These are phyloP conservation scores for Trichoderma afroharzianum DNA, from an alignment of 2,329 filamentous ascomycete species.

Conservation along the genomic window DNA sequence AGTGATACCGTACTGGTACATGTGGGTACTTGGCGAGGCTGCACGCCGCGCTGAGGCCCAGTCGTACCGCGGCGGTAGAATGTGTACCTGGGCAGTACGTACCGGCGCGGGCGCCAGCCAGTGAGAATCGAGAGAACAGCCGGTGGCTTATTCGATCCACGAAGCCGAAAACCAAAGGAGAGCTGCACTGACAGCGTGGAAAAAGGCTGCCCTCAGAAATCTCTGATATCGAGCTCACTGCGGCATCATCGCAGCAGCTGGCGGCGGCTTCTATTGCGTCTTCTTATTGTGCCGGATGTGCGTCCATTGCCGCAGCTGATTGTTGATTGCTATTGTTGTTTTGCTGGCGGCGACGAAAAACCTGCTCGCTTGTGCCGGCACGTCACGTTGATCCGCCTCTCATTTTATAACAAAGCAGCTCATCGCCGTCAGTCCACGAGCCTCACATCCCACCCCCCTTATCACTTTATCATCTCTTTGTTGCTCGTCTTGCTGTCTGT, in stretches of 20 bases:
- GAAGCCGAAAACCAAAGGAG: constrained; percentile 39
- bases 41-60: background rate
- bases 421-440: constrained; percentile 5
- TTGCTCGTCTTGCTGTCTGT: background rate
- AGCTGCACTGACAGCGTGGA: constrained; percentile 21
- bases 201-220: constrained; percentile 18
- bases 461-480: background rate
- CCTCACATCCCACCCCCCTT: background rate
- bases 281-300: constrained; percentile 14
- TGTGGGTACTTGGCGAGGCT: background rate
- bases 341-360: constrained; percentile 10
- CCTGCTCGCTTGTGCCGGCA: constrained; percentile 15
- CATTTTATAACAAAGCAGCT: constrained; percentile 11
- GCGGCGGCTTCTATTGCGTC: constrained; percentile 12
- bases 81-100: background rate
- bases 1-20: background rate
- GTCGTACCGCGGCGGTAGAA: background rate
- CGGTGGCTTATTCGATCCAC: constrained; percentile 39
- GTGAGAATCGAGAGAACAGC: constrained; percentile 6
- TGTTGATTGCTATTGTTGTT: constrained; percentile 18
- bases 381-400: constrained; percentile 16
- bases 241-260: constrained; percentile 21
- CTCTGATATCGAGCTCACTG: constrained; percentile 23
- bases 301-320: constrained; percentile 19
- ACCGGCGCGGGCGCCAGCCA: constrained; percentile 5